phyloP scores from a whole-genome alignment of 1,284 basidiomycete species.

The Sporisorium sorghi region DNA sequence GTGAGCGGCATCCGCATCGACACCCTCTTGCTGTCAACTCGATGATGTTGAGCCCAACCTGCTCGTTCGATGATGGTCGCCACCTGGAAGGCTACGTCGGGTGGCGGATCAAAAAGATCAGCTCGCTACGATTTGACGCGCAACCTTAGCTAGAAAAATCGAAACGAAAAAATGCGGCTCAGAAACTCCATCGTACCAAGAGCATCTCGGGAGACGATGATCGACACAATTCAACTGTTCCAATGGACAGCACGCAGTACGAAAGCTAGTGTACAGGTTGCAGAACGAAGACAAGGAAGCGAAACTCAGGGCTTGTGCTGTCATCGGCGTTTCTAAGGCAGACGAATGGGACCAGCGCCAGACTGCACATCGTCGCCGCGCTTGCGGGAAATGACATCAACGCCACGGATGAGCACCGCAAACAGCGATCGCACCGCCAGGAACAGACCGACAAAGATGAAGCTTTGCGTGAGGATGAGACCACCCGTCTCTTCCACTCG shows the following conservation, averaged over 20 bases:
- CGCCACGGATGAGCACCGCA: slow-evolving; percentile 13
- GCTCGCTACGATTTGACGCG: no score
- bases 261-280: no score
- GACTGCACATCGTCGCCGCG: slow-evolving; percentile 12
- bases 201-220: no score
- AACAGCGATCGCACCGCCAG: slow-evolving; percentile 19
- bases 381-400: slow-evolving; percentile 13
- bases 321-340: slow-evolving; percentile 10
- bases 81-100: no score
- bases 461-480: slow-evolving; percentile 27
- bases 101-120: no score
- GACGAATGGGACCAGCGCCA: slow-evolving; percentile 29
- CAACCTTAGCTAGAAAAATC: no score
- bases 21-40: not conserved
- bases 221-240: no score
- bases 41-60: not conserved
- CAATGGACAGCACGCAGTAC: no score
- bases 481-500: slow-evolving; percentile 42
- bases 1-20: not conserved
- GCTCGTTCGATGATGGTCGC: not conserved
- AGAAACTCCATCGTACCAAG: no score
- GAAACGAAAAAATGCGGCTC: no score
- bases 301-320: not conserved
- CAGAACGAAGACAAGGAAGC: no score
- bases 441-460: slow-evolving; percentile 27